A percentile compares a stretch with the other conserved stretches of the same genome.
Conservation (phyloP, 169 alveolate genomes). For the Plasmodium knowlesi region DNA sequence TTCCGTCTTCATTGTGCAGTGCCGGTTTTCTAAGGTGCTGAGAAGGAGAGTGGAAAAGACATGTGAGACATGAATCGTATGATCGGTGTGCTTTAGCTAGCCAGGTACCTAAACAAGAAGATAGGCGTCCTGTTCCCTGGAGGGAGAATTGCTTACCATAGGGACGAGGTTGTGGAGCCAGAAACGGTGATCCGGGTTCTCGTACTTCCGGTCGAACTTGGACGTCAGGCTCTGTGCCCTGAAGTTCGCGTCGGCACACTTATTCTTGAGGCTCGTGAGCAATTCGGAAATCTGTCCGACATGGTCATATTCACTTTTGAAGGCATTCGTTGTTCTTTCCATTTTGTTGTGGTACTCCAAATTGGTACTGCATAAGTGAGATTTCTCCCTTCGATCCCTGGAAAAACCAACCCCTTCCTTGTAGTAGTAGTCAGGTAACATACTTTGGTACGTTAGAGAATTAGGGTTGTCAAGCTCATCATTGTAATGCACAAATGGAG, state of each 20-base stretch:
- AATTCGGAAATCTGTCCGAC: constrained; percentile 49
- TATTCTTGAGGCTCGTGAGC: constrained; percentile 33
- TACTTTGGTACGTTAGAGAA: not conserved
- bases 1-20: constrained; percentile 28
- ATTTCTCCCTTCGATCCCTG: not conserved
- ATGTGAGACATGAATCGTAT: not conserved
- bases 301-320: constrained; percentile 20
- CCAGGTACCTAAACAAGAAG: too few species aligned
- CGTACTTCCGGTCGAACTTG: constrained; percentile 26
- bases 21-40: constrained; percentile 66
- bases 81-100: not conserved
- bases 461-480: constrained; percentile 12
- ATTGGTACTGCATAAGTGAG: not conserved
- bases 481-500: constrained; percentile 8
- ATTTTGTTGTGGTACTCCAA: not conserved
- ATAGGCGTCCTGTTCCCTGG: too few species aligned
- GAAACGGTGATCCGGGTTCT: constrained; percentile 59
- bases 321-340: not conserved
- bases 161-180: constrained; percentile 66
- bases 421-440: constrained; percentile 47
- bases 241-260: constrained; percentile 61
- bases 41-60: not conserved
- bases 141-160: constrained; percentile 14
- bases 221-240: constrained; percentile 16
- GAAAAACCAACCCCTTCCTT: not conserved